Percentiles rank a stretch among this genome's conserved stretches.
These are phyloP conservation scores for Silene uniflora DNA, from an alignment of 148 eudicot genomes.

Conservation along the genomic window DNA sequence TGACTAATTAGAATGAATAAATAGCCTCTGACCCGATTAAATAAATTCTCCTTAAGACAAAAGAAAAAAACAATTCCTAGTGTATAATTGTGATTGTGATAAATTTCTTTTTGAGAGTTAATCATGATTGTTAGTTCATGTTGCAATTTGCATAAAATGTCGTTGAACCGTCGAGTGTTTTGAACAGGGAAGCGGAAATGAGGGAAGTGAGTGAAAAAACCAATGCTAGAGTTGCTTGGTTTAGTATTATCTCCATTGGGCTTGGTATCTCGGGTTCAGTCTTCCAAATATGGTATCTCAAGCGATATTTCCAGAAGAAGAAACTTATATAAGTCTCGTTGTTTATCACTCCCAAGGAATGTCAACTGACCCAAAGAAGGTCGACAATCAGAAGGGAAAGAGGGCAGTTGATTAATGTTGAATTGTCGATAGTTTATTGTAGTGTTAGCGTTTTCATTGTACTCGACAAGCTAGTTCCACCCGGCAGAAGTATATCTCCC, in stretches of 20 bases:
- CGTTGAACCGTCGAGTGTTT: not conserved
- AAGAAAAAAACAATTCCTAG: too few species aligned
- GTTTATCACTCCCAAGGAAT: not conserved
- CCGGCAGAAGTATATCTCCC: not conserved
- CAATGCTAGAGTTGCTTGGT: constrained; percentile 63
- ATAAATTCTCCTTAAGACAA: too few species aligned
- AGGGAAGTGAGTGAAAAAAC: constrained; percentile 67
- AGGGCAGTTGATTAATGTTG: not conserved
- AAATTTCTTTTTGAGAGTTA: too few species aligned
- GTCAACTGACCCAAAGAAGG: not conserved
- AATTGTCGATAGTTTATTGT: not conserved
- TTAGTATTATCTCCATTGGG: constrained; percentile 56
- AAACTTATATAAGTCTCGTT: constrained; percentile 49
- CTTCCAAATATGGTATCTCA: constrained; percentile 57
- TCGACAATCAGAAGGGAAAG: not conserved
- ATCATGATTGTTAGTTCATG: too few species aligned
- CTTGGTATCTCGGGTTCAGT: constrained; percentile 51
- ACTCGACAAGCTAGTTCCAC: not conserved
- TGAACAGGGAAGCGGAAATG: constrained; percentile 67
- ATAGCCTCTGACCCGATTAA: too few species aligned
- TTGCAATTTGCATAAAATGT: too few species aligned
- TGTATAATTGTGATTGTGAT: too few species aligned
- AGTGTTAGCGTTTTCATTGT: not conserved
- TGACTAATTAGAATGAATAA: too few species aligned
- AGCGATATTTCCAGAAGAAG: constrained; percentile 64